Base-by-base conservation (phyloP, 305 asterid genomes). In the Fraxinus paxiana region DNA sequence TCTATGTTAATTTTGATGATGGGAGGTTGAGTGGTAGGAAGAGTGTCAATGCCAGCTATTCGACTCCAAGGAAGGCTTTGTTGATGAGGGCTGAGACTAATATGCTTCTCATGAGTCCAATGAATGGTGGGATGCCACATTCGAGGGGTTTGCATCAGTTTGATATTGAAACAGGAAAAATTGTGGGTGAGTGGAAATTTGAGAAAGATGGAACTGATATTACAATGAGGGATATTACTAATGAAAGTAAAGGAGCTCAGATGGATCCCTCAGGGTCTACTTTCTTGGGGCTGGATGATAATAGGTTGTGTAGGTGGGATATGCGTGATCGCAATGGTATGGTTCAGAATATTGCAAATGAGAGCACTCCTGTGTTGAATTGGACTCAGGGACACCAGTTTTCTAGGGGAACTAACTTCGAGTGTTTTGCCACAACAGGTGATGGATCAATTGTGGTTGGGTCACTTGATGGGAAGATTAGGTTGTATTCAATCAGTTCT, bases 311-410 rank as follows among this genome's bases (percentile, higher is more conserved):
- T 77, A 88, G 98, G 84, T 96, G 99, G 99, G 99, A 96, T 91
- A 96, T 96, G 98, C 94, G 99, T 18, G 99, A 96, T 83, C 87
- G 97, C 24, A 87, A 85, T 77, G 98, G 98, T 43, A 87, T 91
- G 79, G 99, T 96, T 31, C 98, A 96, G 89, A 74, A 90, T 76
- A 80, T 94, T 8, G 97, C 88, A 78, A 83, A 90, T 82, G 96
- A 92, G 82, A 94, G 85, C 80, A 91, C 94, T 31, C 98, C 99
- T 35, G 97, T 95, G 10, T 85, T 95, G 94, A 93, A 95, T 73
- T 95, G 98, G 98, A 89, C 97, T 82, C 97, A 92, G 86, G 99
- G 99, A 76, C 99, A 96, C 89, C 98, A 94, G 90, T 96, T 96
- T 81, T 89, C 98, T 0, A 92, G 98, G 80, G 98, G 99, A 76